Evolutionary conservation across 1,284 basidiomycete genomes (phyloP).

Genomic region (Heterobasidion occidentale): DNA sequence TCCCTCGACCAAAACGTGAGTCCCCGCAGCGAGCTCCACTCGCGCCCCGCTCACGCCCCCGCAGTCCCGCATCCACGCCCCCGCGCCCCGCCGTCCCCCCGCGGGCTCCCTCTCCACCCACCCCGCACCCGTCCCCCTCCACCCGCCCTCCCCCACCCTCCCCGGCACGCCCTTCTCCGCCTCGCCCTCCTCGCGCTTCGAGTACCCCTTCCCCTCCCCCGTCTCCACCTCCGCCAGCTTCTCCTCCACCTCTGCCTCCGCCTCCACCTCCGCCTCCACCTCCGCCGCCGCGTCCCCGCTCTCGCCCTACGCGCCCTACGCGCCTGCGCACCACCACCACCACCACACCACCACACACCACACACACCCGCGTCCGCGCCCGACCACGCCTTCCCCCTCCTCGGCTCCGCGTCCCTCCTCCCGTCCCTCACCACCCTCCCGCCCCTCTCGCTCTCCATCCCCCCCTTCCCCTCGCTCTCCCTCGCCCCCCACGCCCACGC

Average conservation of each 20-base stretch:
- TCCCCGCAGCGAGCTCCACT: too few species aligned
- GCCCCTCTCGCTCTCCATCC: not conserved
- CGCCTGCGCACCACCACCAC: not conserved
- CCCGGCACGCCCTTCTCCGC: conserved; percentile 3
- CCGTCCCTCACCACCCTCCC: not conserved
- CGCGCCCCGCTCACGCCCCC: too few species aligned
- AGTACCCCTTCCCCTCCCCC: conserved; percentile 5
- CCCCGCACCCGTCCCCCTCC: not conserved
- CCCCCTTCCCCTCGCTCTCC: not conserved
- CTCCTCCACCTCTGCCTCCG: not conserved
- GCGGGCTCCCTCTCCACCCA: not conserved
- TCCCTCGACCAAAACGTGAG: too few species aligned
- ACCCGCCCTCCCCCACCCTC: not conserved
- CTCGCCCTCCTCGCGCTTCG: conserved; percentile 2
- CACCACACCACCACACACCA: not conserved
- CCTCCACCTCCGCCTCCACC: not conserved
- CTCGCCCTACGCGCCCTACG: not conserved
- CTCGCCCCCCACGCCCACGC: too few species aligned
- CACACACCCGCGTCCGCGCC: not conserved
- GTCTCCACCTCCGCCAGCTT: not conserved
- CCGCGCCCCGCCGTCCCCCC: not conserved
- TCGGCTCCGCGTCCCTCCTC: not conserved
- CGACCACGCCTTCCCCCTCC: not conserved
- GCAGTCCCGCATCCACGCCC: not conserved
- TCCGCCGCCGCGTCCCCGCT: not conserved